Evolutionary conservation across 2,329 filamentous ascomycete genomes (phyloP), one percentile per base, ranked within the genome.

Genomic region (Fusarium siculi): DNA sequence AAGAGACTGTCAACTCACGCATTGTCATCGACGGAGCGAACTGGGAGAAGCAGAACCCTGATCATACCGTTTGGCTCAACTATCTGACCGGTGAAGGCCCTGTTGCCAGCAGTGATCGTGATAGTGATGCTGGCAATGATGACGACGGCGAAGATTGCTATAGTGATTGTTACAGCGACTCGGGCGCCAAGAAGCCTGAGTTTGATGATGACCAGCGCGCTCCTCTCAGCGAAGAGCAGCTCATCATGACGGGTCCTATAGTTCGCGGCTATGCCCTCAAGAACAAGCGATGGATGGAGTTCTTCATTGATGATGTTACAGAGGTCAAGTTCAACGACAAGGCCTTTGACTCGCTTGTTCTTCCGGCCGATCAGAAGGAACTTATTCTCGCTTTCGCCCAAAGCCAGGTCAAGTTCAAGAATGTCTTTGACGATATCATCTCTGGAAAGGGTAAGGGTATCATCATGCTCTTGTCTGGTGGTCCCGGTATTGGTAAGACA

Each of bases 341-440:
- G 39, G 86, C 86, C 12, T 89, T 89, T 59, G 78, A 82, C 43
- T 84, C 81, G 6, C 84, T 89, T 7, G 86, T 88, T 15, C 81
- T 89, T 30, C 84, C 85, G 2, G 72, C 82, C 2, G 84, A 85
- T 34, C 82, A 87, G 59, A 89, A 89, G 77, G 84, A 87, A 43
- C 80, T 89, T 15, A 84, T 88, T 70, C 81, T 85, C 11, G 85
- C 85, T 4, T 86, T 88, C 58, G 86, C 85, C 3, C 81, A 86
- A 77, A 83, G 82, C 9, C 86, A 88, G 77, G 81, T 79, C 63
- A 77, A 77, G 70, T 77, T 85, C 46, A 82, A 84, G 39, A 77
- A 82, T 19, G 79, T 72, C 14, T 88, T 88, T 66, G 86, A 88
- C 79, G 86, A 88, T 67, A 81, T 88, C 63, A 87, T 88, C 75